Evolutionary conservation across 1,284 basidiomycete genomes (phyloP), one percentile per base, ranked within the genome.

Genomic region (Gymnopus androsaceus): DNA sequence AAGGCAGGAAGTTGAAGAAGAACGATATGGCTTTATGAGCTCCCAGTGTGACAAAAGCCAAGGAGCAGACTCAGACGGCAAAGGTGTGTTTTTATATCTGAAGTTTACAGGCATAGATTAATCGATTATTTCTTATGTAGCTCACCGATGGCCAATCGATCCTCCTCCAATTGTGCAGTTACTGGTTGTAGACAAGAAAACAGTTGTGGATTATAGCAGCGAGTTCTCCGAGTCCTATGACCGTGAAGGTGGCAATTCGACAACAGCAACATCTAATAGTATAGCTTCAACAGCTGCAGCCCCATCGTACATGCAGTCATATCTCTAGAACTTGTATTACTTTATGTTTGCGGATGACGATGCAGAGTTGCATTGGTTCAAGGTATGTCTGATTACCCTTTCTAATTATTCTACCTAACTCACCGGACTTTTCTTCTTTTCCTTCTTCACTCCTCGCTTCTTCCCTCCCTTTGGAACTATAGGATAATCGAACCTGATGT

Each of bases 81-180:
- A 90, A 79, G 85, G 87, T 84, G 54, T 53, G 67, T 62, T 48
- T 30, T 37, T 49, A 33, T 54, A 55, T 42, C n/a, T 25, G 33
- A 40, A 37, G 50, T n/a, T n/a, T 44, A 48, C 56, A 55, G 61
- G 59, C 60, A 55, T 54, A 48, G 53, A 51, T 28, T 59, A 41
- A 51, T 38, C 46, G 41, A 25, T n/a, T 55, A 38, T 55, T 60
- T 36, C 21, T 55, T 51, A 15, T 57, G 45, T 70, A 94, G 93
- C 93, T 57, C 92, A 98, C 77, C 83, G 95, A 36, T 81, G 95
- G 28, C 94, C 95, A 2, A 94, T 98, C 67, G 94, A 98, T 76
- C 95, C 96, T 0, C 94, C 94, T 0, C 95, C 95, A 12, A 95
- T 98, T 69, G 87, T 98, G n/a, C 94, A 96, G 71, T 83, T 98